phyloP scores from a whole-genome alignment of 495 filamentous ascomycete genomes.

The Mycothermus thermophilus region DNA sequence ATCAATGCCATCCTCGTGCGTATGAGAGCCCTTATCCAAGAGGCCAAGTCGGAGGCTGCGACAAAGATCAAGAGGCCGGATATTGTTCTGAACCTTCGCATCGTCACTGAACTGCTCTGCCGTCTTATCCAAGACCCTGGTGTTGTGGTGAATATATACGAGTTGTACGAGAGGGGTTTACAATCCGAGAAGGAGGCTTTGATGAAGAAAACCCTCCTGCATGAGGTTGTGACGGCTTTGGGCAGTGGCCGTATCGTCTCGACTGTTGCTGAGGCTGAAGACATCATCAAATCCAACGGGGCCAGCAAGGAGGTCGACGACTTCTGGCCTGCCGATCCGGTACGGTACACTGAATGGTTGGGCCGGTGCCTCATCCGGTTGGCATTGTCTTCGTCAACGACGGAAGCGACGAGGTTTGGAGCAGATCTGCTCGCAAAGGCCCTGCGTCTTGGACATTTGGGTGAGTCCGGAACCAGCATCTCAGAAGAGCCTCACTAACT shows the following conservation, averaged over 20 bases:
- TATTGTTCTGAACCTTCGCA: conserved; percentile 24
- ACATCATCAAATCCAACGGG: conserved; percentile 26
- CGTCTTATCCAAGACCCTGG: conserved; percentile 44
- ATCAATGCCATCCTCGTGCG: conserved; percentile 53
- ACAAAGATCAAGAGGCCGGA: conserved; percentile 23
- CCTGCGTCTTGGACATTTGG: conserved; percentile 54
- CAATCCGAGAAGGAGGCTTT: no score
- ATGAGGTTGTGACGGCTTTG: conserved; percentile 39
- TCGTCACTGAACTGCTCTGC: conserved; percentile 33
- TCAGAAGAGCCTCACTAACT: no score
- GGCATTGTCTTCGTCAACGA: conserved; percentile 21
- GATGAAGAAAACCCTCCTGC: conserved; percentile 15
- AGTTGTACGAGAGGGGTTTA: no score
- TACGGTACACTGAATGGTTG: conserved; percentile 58
- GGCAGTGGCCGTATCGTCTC: conserved; percentile 61
- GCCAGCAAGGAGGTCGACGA: background rate
- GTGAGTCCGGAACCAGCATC: no score
- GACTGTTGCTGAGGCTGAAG: conserved; percentile 60
- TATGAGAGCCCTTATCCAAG: conserved; percentile 40
- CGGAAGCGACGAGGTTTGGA: conserved; percentile 38
- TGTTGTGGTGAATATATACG: no score
- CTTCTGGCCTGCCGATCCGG: conserved; percentile 54
- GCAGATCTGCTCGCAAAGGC: conserved; percentile 50
- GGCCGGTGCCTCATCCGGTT: conserved; percentile 48
- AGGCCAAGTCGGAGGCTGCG: conserved; percentile 20